Conservation (phyloP, 78 protist genomes). For the Goniomonas avonlea region DNA sequence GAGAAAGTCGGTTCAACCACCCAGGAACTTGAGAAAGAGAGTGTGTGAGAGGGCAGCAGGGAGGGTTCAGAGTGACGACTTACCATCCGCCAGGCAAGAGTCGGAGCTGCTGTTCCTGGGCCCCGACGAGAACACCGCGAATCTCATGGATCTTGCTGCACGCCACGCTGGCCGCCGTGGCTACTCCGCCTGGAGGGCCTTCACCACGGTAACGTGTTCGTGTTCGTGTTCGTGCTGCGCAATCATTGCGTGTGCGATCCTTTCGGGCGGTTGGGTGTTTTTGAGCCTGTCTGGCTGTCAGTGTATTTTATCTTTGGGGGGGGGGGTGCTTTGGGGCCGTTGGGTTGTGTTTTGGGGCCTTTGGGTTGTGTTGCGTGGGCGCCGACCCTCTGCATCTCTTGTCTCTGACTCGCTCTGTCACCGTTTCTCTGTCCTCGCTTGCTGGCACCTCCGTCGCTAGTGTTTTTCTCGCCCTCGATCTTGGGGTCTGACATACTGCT, state of each 20-base stretch:
- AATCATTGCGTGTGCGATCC: neutral
- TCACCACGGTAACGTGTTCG: neutral
- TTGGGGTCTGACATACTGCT: too few relatives aligned
- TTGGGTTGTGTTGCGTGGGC: neutral
- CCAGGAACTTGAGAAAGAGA: too few relatives aligned
- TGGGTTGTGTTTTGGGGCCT: neutral
- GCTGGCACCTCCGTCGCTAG: too few relatives aligned
- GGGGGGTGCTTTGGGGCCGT: neutral
- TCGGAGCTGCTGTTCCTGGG: too few relatives aligned
- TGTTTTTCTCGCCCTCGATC: too few relatives aligned
- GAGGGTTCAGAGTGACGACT: too few relatives aligned
- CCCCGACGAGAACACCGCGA: neutral
- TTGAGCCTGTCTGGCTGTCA: neutral
- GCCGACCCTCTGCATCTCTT: neutral
- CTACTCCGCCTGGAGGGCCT: neutral
- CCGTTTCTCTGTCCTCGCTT: too few relatives aligned
- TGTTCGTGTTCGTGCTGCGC: neutral
- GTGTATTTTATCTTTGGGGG: neutral
- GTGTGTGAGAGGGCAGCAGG: too few relatives aligned
- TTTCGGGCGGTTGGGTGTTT: neutral
- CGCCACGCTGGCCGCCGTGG: constrained; percentile 11
- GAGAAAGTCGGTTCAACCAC: too few relatives aligned
- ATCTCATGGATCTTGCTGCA: constrained; percentile 46
- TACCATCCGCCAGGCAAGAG: too few relatives aligned
- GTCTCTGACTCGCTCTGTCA: neutral